A percentile compares a stretch with the other conserved stretches of the same genome.
phyloP scores from a whole-genome alignment of 306 rosid genomes.

The Prunus dulcis region DNA sequence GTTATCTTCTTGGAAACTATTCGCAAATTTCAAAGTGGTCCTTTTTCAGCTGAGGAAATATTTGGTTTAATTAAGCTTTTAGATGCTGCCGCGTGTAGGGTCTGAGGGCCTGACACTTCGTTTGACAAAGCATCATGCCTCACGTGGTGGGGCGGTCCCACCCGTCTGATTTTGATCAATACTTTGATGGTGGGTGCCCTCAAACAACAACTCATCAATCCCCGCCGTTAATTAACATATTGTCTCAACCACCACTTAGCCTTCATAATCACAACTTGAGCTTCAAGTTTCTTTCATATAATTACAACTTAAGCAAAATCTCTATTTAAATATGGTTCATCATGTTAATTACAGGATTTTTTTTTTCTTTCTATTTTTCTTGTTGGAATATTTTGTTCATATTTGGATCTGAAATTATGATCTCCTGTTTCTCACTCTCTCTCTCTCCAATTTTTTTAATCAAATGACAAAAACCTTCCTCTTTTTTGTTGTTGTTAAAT shows the following conservation, averaged over 20 bases:
- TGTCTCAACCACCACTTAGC: not conserved
- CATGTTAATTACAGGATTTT: too few relatives aligned
- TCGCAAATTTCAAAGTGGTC: too few relatives aligned
- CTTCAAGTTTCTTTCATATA: too few relatives aligned
- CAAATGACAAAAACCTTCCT: conserved; percentile 1
- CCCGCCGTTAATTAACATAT: conserved; percentile 24
- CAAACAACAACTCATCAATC: conserved; percentile 22
- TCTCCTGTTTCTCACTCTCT: not conserved
- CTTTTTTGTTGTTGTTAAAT: not conserved
- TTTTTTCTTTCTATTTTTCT: too few relatives aligned
- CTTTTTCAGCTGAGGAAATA: too few relatives aligned
- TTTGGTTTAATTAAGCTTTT: not conserved
- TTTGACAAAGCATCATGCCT: conserved; percentile 16
- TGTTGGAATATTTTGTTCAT: not conserved
- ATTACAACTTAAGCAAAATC: too few relatives aligned
- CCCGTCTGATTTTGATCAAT: conserved; percentile 6
- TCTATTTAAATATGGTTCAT: too few relatives aligned
- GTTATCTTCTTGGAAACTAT: too few relatives aligned
- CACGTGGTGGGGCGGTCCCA: conserved; percentile 24
- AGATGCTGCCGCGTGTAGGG: not conserved
- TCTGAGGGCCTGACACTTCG: not conserved
- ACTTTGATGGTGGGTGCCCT: not conserved
- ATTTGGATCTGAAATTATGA: not conserved
- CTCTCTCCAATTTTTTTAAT: not conserved
- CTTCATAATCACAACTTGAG: not conserved